Evolutionary conservation across 306 rosid species (phyloP), one percentile per base, ranked within the genome.

Genomic region (Quercus alba): DNA sequence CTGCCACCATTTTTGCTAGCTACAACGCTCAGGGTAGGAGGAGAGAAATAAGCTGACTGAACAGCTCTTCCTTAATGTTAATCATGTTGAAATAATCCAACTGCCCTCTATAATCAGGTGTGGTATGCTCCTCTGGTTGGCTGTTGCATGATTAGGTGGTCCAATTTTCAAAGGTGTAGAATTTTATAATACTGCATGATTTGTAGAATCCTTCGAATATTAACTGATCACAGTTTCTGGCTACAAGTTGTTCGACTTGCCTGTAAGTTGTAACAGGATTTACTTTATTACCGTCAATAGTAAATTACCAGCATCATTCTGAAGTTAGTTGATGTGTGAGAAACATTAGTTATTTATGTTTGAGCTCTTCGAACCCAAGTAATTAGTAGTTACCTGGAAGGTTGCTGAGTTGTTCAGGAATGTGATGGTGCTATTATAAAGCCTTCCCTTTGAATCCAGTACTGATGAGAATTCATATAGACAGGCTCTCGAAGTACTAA

Each of bases 231-330:
- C 58, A 28, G 51, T 75, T 61, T 63, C 44, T 52, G 61, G 70
- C 56, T 18, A 26, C 41, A 5, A 5, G 17, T 59, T 54, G 23
- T 30, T 64, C 46, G 3, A n/a, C 41, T 63, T 83, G 54, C 49
- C 66, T 55, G 78, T 75, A 75, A 76, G 31, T 72, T 55, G 78
- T 75, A 75, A 76, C 83, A 61, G 18, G 11, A 70, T 51, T 31
- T 55, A 61, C 14, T 46, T 70, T 56, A 21, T 26, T 23, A 61
- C 33, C 4, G 25, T 59, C 67, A 3, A 23, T 23, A 23, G 33
- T 26, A 13, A 28, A 15, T 25, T 26, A 63, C 69, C 18, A 20
- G 2, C 35, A 26, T 13, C 69, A 28, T 63, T 63, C 70, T 63
- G 70, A 14, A 28, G 30, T 49, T 63, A 15, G 70, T 28, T 33